phyloP scores from a whole-genome alignment of 176 grass and related monocot species.

The Aegilops bicornis region DNA sequence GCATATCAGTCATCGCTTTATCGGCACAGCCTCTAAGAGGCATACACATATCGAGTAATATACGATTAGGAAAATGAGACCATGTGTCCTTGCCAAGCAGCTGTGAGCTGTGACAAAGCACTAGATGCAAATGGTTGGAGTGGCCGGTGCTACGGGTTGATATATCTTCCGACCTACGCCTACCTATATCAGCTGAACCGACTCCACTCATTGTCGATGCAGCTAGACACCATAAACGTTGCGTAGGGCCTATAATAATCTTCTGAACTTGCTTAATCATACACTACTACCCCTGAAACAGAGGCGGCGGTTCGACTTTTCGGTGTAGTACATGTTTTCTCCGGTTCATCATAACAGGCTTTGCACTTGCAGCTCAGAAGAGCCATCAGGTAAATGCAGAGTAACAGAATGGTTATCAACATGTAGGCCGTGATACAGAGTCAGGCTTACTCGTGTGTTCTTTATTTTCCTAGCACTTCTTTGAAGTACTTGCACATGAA shows the following conservation, averaged over 20 bases:
- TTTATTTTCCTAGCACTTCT: background rate
- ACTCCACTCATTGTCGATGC: background rate
- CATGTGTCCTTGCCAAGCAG: slow-evolving; percentile 25
- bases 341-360: background rate
- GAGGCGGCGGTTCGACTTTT: background rate
- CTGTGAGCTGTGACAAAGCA: slow-evolving; percentile 1
- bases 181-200: slow-evolving; percentile 11
- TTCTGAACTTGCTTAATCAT: slow-evolving; percentile 1
- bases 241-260: background rate
- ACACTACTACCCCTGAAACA: background rate
- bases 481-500: background rate
- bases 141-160: slow-evolving; percentile 13
- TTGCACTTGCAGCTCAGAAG: background rate
- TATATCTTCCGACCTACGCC: slow-evolving; percentile 14
- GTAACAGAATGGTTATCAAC: background rate
- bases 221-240: background rate
- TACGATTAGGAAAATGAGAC: slow-evolving; percentile 29
- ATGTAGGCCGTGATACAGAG: background rate
- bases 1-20: background rate
- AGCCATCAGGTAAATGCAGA: background rate
- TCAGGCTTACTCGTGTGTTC: background rate
- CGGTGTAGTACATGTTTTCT: background rate
- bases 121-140: slow-evolving; percentile 9
- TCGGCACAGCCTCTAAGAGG: background rate
- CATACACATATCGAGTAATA: background rate